A percentile compares a stretch with the other conserved stretches of the same genome.
Conservation (phyloP, 805 yeast species). For the Candida oleophila region DNA sequence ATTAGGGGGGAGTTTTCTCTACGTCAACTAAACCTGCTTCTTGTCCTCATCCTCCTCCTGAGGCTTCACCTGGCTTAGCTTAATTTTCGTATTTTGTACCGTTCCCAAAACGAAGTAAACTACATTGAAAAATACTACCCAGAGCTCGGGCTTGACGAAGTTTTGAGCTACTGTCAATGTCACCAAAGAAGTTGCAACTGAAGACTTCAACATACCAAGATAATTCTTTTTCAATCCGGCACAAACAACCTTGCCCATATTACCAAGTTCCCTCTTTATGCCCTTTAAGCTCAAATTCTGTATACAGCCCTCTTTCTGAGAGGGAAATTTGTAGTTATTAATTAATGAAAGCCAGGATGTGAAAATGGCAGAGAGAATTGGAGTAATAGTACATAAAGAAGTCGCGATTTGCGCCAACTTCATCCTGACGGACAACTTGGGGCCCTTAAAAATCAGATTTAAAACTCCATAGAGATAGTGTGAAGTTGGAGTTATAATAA, state of each 20-base stretch:
- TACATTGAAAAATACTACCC: constrained; percentile 63
- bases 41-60: constrained; percentile 8
- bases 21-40: constrained; percentile 1
- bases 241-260: constrained; percentile 19
- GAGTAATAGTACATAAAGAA: constrained; percentile 56
- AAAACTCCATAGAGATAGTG: constrained; percentile 52
- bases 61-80: constrained; percentile 28
- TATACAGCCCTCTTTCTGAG: background rate
- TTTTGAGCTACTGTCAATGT: constrained; percentile 57
- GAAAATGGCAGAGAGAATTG: constrained; percentile 47
- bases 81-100: constrained; percentile 56
- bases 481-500: constrained; percentile 56
- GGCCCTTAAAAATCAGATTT: constrained; percentile 39
- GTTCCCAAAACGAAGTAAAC: constrained; percentile 63
- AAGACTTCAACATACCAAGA: constrained; percentile 46
- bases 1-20: too few relatives aligned
- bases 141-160: constrained; percentile 53
- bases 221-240: constrained; percentile 43
- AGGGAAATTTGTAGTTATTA: constrained; percentile 31
- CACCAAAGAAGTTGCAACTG: constrained; percentile 53
- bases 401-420: constrained; percentile 51
- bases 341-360: constrained; percentile 54
- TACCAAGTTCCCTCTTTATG: constrained; percentile 14
- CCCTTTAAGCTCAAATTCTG: constrained; percentile 3
- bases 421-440: constrained; percentile 37